phyloP scores from a whole-genome alignment of 768 basidiomycete species.

The Termitomyces bulborhizus region DNA sequence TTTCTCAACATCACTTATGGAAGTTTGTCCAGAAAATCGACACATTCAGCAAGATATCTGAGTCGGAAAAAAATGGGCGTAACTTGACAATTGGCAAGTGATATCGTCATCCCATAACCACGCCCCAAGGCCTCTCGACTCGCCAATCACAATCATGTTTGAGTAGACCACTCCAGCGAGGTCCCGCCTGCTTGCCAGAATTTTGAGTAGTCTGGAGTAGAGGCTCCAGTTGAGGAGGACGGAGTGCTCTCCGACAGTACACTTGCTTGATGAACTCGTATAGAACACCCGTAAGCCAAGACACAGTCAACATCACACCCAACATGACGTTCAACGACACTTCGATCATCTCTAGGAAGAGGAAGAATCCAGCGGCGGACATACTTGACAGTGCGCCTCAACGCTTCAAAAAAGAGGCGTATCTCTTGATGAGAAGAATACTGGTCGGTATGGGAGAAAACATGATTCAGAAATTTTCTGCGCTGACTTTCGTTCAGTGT shows the following conservation, averaged over 20 bases:
- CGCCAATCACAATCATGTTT: not conserved
- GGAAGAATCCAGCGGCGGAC: conserved; percentile 3
- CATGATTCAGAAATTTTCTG: not conserved
- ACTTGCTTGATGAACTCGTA: not conserved
- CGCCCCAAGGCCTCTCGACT: not conserved
- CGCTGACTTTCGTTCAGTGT: not conserved
- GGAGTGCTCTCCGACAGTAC: not conserved
- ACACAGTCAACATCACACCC: not conserved
- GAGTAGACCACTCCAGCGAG: not conserved
- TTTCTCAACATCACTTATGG: no score
- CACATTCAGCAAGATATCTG: not conserved
- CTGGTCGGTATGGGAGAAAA: not conserved
- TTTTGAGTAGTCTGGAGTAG: not conserved
- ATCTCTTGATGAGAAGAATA: not conserved
- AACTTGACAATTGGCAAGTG: not conserved
- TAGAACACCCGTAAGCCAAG: not conserved
- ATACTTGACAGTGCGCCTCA: conserved; percentile 2
- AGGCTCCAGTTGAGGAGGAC: not conserved
- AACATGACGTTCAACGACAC: not conserved
- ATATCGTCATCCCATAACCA: conserved; percentile 3
- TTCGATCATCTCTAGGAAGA: not conserved
- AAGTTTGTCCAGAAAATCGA: not conserved
- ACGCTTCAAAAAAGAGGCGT: not conserved
- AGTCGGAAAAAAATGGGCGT: not conserved
- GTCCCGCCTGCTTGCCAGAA: not conserved